These are phyloP conservation scores for Lasiodiplodia gonubiensis DNA, from an alignment of 2,329 filamentous ascomycete species.

Conservation along the genomic window DNA sequence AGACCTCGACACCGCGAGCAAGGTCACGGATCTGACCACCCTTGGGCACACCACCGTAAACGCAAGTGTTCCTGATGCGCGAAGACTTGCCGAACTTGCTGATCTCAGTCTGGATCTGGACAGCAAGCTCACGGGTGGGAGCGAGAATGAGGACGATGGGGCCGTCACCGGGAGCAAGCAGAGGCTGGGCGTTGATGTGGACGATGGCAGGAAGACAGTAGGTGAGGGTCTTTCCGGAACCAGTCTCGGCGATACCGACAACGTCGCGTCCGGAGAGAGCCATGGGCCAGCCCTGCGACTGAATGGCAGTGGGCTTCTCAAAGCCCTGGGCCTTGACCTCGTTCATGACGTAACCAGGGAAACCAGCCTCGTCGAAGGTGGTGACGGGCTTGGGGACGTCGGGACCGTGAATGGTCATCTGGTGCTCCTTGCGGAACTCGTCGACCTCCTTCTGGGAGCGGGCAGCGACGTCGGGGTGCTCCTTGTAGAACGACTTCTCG, in stretches of 20 bases:
- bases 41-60: conserved; percentile 98
- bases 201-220: conserved; percentile 98
- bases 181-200: conserved; percentile 98
- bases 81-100: conserved; percentile 98
- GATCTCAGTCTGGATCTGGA: conserved; percentile 98
- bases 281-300: conserved; percentile 99
- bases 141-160: conserved; percentile 96
- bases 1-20: conserved; percentile 93
- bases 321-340: conserved; percentile 99
- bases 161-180: conserved; percentile 91
- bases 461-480: conserved; percentile 76
- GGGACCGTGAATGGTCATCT: conserved; percentile 80
- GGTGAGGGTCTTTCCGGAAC: conserved; percentile 97
- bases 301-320: conserved; percentile 89
- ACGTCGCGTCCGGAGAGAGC: conserved; percentile 97
- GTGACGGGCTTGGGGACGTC: conserved; percentile 93
- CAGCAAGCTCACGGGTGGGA: conserved; percentile 94
- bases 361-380: conserved; percentile 96
- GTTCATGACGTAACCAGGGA: conserved; percentile 95
- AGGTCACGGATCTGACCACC: conserved; percentile 96
- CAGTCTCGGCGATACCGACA: conserved; percentile 98
- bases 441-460: conserved; percentile 82
- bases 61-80: conserved; percentile 96
- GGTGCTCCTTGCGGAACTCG: conserved; percentile 82
- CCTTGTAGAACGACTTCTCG: conserved; percentile 99